Evolutionary conservation across 1,284 basidiomycete species (phyloP).

Genomic region (Flammula alnicola): DNA sequence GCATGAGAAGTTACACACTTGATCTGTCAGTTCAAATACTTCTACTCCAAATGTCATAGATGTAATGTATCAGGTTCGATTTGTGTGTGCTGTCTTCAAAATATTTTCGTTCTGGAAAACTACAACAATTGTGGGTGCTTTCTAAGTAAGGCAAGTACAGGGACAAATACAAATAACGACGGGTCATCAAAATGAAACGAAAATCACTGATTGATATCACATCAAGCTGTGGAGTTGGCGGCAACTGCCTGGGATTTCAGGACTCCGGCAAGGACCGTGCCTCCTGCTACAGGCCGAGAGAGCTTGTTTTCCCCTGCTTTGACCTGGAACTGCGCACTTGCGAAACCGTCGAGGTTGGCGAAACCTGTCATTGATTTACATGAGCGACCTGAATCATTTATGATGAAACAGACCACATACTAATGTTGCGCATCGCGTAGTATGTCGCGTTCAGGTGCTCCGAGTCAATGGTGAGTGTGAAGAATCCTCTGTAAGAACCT

Average conservation of each 20-base stretch:
- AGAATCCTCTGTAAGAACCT: slow-evolving; percentile 67
- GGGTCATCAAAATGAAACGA: background rate
- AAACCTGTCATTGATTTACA: slow-evolving; percentile 18
- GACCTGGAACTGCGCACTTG: slow-evolving; percentile 51
- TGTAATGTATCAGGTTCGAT: too few species aligned
- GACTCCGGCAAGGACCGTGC: slow-evolving; percentile 46
- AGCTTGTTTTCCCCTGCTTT: slow-evolving; percentile 54
- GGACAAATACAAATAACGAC: background rate
- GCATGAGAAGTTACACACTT: too few species aligned
- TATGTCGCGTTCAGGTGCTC: slow-evolving; percentile 56
- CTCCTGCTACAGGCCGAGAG: slow-evolving; percentile 59
- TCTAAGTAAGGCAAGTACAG: background rate
- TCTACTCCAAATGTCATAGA: too few species aligned
- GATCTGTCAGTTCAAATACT: too few species aligned
- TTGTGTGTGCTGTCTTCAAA: too few species aligned
- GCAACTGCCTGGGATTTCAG: slow-evolving; percentile 26
- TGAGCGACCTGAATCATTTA: background rate
- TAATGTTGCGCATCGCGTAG: slow-evolving; percentile 62
- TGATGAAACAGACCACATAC: slow-evolving; percentile 33
- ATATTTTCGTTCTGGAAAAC: too few species aligned
- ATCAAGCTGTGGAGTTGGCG: background rate
- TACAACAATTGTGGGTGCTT: background rate
- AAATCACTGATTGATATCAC: background rate
- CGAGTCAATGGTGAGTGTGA: slow-evolving; percentile 54
- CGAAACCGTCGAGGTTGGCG: slow-evolving; percentile 55